Base-by-base conservation (phyloP, 2,329 filamentous ascomycete genomes). In the Diaporthe citri region DNA sequence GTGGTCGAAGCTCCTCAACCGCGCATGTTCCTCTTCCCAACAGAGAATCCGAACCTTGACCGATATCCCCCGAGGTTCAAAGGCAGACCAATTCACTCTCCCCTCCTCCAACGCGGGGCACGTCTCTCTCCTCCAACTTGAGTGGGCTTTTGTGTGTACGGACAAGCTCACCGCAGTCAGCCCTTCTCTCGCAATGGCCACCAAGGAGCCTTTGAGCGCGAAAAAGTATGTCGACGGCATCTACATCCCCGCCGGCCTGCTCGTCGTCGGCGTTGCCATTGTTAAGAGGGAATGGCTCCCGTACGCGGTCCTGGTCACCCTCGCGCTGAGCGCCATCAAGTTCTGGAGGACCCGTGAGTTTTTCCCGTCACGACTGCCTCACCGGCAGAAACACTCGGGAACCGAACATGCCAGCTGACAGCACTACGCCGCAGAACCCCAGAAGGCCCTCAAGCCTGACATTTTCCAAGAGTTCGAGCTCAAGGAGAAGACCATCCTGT, bases 391-490 rank as follows among this genome's bases (percentile, higher is more conserved):
- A 15, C 17, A 20, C 10, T 25, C 17, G 56, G 31, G 36, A 17
- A 15, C 46, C 57, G 48, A 41, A 34, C 55, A 39, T n/a, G 51
- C 36, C 17, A 46, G 67, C 74, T 71, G 39, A 76, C 59, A 46
- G 43, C 28, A 3, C 31, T 22, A 3, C 43, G n/a, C 62, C 41
- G 39, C 83, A 95, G 95, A 92, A 83, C 89, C 92, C 77, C 92
- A 93, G 84, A 95, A 94, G 85, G 93, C 97, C 78, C 91, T 99
- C 80, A 96, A 96, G 87, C 95, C 96, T 43, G 92, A 93, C 79
- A 89, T 90, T 69, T 98, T 98, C 90, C 95, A 98, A 84, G 91
- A 97, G 75, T 98, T 98, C 83, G 93, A 95, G 83, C 93, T 99
- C 80, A 93, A 94, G 85, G 95, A 98, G 86, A 98, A 98, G 91